These are phyloP conservation scores for Tylopilus plumbeoviolaceoides DNA, from an alignment of 768 basidiomycete species.

Conservation along the genomic window DNA sequence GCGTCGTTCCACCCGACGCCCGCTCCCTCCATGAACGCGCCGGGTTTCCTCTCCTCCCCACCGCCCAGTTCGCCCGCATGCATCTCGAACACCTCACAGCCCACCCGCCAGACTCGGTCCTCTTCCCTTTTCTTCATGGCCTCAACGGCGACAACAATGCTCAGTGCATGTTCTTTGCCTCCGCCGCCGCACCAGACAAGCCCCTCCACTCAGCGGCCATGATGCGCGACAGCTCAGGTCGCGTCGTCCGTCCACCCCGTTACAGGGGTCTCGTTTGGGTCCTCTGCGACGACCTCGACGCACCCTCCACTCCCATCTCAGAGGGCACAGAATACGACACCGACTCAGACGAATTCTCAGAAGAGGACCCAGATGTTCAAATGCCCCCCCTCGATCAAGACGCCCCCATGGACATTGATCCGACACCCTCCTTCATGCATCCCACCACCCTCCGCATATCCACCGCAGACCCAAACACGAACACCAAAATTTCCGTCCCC, in stretches of 20 bases:
- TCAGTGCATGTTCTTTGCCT: conserved; percentile 77
- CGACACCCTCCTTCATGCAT: conserved; percentile 34
- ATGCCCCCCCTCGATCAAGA: conserved; percentile 30
- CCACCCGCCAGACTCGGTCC: conserved; percentile 74
- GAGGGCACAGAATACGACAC: conserved; percentile 23
- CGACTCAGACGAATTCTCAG: conserved; percentile 27
- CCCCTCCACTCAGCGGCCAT: conserved; percentile 19
- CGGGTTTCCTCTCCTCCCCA: conserved; percentile 34
- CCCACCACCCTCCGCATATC: conserved; percentile 34
- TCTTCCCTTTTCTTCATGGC: conserved; percentile 89
- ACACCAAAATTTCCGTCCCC: conserved; percentile 8
- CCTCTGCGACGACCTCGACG: conserved; percentile 59
- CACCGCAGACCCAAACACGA: conserved; percentile 13
- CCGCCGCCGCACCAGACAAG: conserved; percentile 21
- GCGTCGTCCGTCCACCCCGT: conserved; percentile 34
- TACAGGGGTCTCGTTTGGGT: conserved; percentile 85
- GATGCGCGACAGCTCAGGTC: conserved; percentile 23
- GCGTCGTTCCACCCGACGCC: conserved; percentile 19
- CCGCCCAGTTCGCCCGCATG: conserved; percentile 52
- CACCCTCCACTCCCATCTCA: conserved; percentile 9
- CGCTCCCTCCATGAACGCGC: background rate
- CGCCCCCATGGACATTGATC: conserved; percentile 26
- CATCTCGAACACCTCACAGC: conserved; percentile 60
- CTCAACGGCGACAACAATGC: conserved; percentile 76
- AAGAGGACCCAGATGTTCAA: conserved; percentile 25